These are phyloP conservation scores for Phytophthora constricta DNA, from an alignment of 352 stramenopile species.

Conservation along the genomic window DNA sequence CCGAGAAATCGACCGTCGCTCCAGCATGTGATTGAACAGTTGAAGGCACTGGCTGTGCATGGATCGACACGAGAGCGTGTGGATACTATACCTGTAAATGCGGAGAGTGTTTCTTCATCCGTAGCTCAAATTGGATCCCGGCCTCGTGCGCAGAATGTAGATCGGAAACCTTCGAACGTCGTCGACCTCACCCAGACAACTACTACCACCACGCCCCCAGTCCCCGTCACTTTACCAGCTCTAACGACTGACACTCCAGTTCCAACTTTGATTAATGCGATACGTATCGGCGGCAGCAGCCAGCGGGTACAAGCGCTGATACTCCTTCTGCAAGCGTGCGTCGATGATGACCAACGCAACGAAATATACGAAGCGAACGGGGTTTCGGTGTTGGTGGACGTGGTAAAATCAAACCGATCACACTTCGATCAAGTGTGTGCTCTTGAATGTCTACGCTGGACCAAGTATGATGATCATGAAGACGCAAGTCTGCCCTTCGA, in stretches of 20 bases:
- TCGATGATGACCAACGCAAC: neutral
- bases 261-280: neutral
- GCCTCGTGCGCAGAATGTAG: too few relatives aligned
- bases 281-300: neutral
- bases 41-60: neutral
- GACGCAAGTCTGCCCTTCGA: neutral
- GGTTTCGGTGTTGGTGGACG: neutral
- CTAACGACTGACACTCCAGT: neutral
- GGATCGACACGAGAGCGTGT: too few relatives aligned
- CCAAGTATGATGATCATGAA: neutral
- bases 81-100: neutral
- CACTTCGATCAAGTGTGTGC: slow-evolving; percentile 1
- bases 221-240: too few relatives aligned
- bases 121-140: too few relatives aligned
- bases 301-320: neutral
- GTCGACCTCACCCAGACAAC: too few relatives aligned
- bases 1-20: neutral
- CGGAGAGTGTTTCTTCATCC: too few relatives aligned
- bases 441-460: slow-evolving; percentile 1
- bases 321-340: neutral
- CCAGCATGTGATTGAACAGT: neutral
- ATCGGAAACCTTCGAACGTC: too few relatives aligned
- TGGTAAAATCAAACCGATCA: neutral
- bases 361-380: neutral
- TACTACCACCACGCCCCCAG: too few relatives aligned